Percentiles rank a stretch among this genome's conserved stretches.
Conservation (phyloP, 129 eudicot species). For the Heracleum sosnowskyi region DNA sequence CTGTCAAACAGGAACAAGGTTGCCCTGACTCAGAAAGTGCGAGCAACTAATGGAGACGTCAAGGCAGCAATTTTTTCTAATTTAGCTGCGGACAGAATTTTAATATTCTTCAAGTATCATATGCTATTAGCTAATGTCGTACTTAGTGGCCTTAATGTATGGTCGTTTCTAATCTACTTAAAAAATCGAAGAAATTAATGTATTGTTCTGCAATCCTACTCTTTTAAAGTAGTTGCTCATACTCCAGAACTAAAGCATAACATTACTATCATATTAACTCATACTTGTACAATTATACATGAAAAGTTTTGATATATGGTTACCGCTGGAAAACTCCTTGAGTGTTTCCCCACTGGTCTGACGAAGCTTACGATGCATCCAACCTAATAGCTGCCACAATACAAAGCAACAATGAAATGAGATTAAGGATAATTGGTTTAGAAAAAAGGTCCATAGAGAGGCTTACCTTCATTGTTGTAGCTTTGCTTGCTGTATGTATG, state of each 20-base stretch:
- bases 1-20: conserved; percentile 42
- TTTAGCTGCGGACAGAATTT: background rate
- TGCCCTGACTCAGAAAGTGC: conserved; percentile 35
- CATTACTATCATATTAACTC: background rate
- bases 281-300: background rate
- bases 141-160: background rate
- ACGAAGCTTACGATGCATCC: conserved; percentile 96
- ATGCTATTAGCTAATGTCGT: background rate
- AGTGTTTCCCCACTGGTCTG: conserved; percentile 47
- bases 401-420: conserved; percentile 22
- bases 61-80: background rate
- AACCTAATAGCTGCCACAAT: conserved; percentile 63
- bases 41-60: background rate
- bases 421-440: conserved; percentile 13
- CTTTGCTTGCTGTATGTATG: conserved; percentile 15
- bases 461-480: conserved; percentile 53
- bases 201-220: background rate
- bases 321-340: conserved; percentile 55
- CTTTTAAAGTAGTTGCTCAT: background rate
- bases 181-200: too few species aligned
- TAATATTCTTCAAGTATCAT: background rate
- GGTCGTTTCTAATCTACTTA: background rate
- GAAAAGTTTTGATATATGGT: conserved; percentile 8
- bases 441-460: background rate
- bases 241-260: background rate